phyloP scores from a whole-genome alignment of 768 basidiomycete genomes.

The Lentinula aciculospora region DNA sequence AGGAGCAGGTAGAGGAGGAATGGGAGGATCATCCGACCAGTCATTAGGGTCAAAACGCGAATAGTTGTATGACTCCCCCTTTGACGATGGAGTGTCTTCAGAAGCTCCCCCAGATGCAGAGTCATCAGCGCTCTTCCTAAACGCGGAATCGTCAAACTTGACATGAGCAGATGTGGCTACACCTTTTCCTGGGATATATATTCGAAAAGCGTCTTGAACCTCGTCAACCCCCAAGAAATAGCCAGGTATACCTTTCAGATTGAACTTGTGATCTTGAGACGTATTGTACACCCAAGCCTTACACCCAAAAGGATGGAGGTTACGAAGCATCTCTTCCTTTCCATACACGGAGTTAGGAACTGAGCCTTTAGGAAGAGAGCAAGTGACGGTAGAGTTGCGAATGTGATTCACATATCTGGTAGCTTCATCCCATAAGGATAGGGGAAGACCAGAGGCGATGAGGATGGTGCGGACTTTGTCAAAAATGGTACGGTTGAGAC shows the following conservation, averaged over 20 bases:
- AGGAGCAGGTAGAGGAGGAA: neutral
- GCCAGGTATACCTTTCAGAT: no score
- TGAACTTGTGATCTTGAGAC: no score
- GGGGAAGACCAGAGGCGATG: no score
- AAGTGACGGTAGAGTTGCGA: neutral
- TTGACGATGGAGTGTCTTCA: neutral
- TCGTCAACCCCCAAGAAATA: no score
- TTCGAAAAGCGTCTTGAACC: no score
- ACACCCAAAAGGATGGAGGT: no score
- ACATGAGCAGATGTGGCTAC: no score
- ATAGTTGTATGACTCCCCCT: neutral
- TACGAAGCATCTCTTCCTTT: neutral
- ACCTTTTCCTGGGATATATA: no score
- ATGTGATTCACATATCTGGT: no score
- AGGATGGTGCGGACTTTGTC: conserved; percentile 15
- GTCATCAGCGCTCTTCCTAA: no score
- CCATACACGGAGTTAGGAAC: neutral
- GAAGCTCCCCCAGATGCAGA: neutral
- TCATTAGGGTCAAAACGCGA: neutral
- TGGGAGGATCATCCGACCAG: neutral
- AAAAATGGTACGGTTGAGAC: conserved; percentile 29
- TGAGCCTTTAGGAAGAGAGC: neutral
- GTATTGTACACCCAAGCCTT: no score
- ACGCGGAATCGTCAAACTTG: neutral
- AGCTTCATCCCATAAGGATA: no score